phyloP scores from a whole-genome alignment of 139 green algal species.

The Chlamydomonas incerta region DNA sequence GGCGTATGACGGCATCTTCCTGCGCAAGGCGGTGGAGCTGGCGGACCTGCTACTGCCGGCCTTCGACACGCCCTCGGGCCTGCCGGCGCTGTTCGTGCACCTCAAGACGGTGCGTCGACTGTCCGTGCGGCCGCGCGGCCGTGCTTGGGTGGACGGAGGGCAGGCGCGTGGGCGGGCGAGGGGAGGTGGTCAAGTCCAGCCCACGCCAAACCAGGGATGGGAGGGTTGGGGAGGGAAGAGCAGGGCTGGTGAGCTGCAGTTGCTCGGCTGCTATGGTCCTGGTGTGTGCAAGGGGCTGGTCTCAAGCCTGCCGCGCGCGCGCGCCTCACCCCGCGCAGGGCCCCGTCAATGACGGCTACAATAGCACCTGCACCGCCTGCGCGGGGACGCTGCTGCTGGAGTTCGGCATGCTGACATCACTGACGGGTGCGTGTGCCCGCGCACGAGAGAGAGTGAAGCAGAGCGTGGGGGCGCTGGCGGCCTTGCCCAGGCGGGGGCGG shows the following conservation, averaged over 20 bases:
- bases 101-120: constrained; percentile 55
- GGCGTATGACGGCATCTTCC: constrained; percentile 69
- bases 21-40: constrained; percentile 74
- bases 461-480: no score
- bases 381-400: constrained; percentile 90
- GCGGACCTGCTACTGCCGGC: constrained; percentile 82
- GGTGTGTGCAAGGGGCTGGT: no score
- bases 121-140: not conserved
- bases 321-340: constrained; percentile 3
- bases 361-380: constrained; percentile 87
- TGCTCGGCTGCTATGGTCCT: not conserved
- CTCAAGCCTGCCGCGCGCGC: not conserved
- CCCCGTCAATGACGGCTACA: constrained; percentile 39
- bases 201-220: no score
- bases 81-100: constrained; percentile 84
- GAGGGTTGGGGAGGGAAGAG: no score
- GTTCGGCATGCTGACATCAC: constrained; percentile 78
- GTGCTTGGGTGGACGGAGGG: no score
- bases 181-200: no score
- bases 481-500: no score
- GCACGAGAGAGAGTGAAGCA: no score
- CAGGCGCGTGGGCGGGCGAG: not conserved
- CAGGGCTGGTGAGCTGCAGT: no score
- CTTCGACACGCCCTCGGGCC: constrained; percentile 83
- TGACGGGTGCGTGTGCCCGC: constrained; percentile 80